Conservation (phyloP, 495 filamentous ascomycete species). For the Sphaerosporella brunnea region DNA sequence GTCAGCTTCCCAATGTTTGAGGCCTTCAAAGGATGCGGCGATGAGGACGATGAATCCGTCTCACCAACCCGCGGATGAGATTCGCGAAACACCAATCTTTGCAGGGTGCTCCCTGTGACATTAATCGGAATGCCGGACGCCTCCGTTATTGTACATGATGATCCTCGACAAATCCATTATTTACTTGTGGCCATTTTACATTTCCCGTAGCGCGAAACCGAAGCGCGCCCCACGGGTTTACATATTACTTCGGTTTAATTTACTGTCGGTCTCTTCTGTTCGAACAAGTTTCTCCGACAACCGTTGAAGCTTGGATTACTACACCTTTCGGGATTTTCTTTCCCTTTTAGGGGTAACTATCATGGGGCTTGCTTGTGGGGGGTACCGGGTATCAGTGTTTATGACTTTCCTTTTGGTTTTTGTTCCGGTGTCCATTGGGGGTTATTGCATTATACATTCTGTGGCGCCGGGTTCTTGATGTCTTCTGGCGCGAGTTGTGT, state of each 20-base stretch:
- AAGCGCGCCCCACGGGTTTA: background rate
- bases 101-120: too few species aligned
- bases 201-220: conserved; percentile 5
- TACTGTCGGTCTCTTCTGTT: background rate
- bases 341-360: background rate
- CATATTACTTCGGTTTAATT: background rate
- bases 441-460: conserved; percentile 15
- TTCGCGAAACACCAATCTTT: too few species aligned
- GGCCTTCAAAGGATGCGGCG: conserved; percentile 22
- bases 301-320: too few species aligned
- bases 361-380: background rate
- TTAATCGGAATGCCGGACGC: too few species aligned
- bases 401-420: conserved; percentile 14
- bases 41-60: conserved; percentile 21
- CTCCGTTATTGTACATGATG: too few species aligned
- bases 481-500: conserved; percentile 18
- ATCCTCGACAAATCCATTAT: background rate
- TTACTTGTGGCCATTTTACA: conserved; percentile 7
- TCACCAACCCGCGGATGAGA: conserved; percentile 3
- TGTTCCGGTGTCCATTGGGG: conserved; percentile 13
- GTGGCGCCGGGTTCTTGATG: conserved; percentile 17
- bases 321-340: too few species aligned
- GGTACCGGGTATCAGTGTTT: background rate
- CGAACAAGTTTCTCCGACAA: too few species aligned
- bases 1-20: conserved; percentile 35